A percentile compares a stretch with the other conserved stretches of the same genome.
Conservation (phyloP, 129 eudicot genomes). For the Helianthus annuus region HanXRQr2.0-SUNRISE NC_035435.2:112404680-112405179, state of each 20-base stretch:
- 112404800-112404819: slow-evolving; percentile 67
- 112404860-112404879: slow-evolving; percentile 70
- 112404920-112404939: slow-evolving; percentile 83
- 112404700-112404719: slow-evolving; percentile 97
- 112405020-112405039: slow-evolving; percentile 34
- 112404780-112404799: slow-evolving; percentile 10
- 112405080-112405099: slow-evolving; percentile 98
- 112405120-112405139: slow-evolving; percentile 93
- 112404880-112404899: slow-evolving; percentile 98
- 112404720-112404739: slow-evolving; percentile 57
- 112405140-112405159: slow-evolving; percentile 89
- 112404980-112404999: not conserved
- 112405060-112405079: slow-evolving; percentile 68
- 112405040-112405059: slow-evolving; percentile 95
- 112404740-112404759: not conserved
- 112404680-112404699: slow-evolving; percentile 94
- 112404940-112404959: slow-evolving; percentile 4
- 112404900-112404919: slow-evolving; percentile 90
- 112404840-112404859: slow-evolving; percentile 89
- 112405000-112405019: not conserved
- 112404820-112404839: slow-evolving; percentile 96
- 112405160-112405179: slow-evolving; percentile 12
- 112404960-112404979: not conserved
- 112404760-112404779: not conserved
- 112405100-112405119: slow-evolving; percentile 93